phyloP scores from a whole-genome alignment of 2,329 filamentous ascomycete species.

The Ustulina deusta region DNA sequence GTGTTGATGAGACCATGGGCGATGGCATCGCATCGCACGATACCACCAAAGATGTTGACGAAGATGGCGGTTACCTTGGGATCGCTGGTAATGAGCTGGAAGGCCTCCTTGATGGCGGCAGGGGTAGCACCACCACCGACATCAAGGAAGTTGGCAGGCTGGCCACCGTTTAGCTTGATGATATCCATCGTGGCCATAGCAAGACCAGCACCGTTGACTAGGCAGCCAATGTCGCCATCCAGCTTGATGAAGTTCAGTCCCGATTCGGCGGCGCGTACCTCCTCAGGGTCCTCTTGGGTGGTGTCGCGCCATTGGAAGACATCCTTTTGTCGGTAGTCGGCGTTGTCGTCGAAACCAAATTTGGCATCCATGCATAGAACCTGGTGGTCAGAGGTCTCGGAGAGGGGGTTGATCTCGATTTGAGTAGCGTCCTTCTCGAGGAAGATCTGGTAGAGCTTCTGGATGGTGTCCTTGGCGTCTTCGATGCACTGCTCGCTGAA shows the following conservation, averaged over 20 bases:
- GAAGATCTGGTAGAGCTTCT: constrained; percentile 99
- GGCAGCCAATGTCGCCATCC: constrained; percentile 97
- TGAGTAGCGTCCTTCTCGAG: constrained; percentile 98
- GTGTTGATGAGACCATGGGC: constrained; percentile 96
- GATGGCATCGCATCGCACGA: constrained; percentile 97
- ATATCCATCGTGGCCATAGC: constrained; percentile 99
- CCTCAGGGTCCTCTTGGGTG: constrained; percentile 95
- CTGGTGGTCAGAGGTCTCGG: constrained; percentile 97
- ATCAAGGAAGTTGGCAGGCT: constrained; percentile 98
- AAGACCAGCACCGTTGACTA: constrained; percentile 98
- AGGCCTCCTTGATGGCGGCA: constrained; percentile 95
- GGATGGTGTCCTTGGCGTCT: constrained; percentile 94
- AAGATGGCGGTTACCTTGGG: constrained; percentile 99
- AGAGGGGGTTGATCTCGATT: constrained; percentile 99
- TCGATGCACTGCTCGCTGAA: constrained; percentile 98
- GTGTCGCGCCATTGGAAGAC: constrained; percentile 94
- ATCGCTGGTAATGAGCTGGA: constrained; percentile 98
- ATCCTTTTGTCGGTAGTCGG: constrained; percentile 97
- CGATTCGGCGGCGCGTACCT: constrained; percentile 94
- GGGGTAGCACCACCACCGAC: constrained; percentile 98
- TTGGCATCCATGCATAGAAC: constrained; percentile 99
- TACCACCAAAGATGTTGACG: constrained; percentile 99
- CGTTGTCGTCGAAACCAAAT: constrained; percentile 98
- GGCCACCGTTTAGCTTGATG: constrained; percentile 98
- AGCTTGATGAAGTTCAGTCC: constrained; percentile 99